These are phyloP conservation scores for Mycena vulgaris DNA, from an alignment of 768 basidiomycete species.

Conservation along the genomic window DNA sequence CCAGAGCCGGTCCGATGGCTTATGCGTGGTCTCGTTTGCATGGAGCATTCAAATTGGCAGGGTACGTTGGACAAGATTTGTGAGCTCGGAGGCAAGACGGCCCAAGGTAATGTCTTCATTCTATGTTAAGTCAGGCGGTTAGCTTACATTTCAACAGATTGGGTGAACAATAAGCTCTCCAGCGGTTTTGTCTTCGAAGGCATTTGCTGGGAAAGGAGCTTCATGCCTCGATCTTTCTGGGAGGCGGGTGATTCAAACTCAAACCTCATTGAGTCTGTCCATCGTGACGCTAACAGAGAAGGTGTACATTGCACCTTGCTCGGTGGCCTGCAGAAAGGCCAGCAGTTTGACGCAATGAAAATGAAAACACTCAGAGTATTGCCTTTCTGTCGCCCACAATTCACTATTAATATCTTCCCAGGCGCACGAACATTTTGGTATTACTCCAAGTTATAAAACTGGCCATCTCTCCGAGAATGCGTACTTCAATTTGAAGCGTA, in stretches of 20 bases:
- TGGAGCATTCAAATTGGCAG: constrained; percentile 40
- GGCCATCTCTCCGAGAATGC: no score
- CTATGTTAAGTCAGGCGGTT: not conserved
- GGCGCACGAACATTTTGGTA: no score
- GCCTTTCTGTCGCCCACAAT: no score
- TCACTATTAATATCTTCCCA: no score
- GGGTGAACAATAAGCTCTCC: not conserved
- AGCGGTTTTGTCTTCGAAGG: not conserved
- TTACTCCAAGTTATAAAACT: no score
- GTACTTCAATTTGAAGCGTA: no score
- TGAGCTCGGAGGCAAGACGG: constrained; percentile 38
- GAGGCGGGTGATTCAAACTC: not conserved
- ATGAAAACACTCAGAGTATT: not conserved
- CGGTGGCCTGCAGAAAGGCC: not conserved
- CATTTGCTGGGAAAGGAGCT: constrained; percentile 1
- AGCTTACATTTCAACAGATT: not conserved
- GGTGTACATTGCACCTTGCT: not conserved
- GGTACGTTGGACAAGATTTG: constrained; percentile 37
- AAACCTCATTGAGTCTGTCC: constrained; percentile 9
- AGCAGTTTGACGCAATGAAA: not conserved
- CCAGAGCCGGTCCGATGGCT: constrained; percentile 21
- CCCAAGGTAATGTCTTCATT: constrained; percentile 15
- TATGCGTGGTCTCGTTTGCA: constrained; percentile 42
- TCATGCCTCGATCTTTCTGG: not conserved
- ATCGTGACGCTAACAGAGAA: not conserved